phyloP scores from a whole-genome alignment of 345 rosid species.

The Erysimum cheiranthoides region DNA sequence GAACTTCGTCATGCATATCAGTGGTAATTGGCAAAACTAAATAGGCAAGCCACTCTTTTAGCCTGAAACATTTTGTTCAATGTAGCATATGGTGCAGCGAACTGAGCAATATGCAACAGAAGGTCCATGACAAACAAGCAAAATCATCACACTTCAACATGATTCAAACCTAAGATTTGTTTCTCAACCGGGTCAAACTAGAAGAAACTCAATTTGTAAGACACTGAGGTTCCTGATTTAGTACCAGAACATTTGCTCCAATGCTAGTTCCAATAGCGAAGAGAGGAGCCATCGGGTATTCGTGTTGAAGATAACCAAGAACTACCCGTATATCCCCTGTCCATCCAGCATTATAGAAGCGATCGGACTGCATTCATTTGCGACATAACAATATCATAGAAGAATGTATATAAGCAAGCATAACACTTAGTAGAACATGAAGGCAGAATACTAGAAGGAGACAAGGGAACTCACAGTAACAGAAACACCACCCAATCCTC shows the following conservation, averaged over 20 bases:
- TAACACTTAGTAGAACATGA: not conserved
- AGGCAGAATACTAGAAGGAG: not conserved
- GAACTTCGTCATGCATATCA: not conserved
- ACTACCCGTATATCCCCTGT: conserved; percentile 76
- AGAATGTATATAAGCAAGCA: conserved; percentile 1
- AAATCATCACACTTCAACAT: conserved; percentile 3
- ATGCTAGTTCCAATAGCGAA: conserved; percentile 92
- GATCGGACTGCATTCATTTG: conserved; percentile 70
- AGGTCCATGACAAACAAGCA: conserved; percentile 2
- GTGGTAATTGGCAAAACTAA: not conserved
- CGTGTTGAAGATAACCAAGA: conserved; percentile 59
- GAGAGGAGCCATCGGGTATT: conserved; percentile 83
- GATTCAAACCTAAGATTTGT: not conserved
- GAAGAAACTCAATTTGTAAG: conserved; percentile 10
- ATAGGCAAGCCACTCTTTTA: not conserved
- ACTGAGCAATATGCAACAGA: not conserved
- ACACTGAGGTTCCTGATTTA: not conserved
- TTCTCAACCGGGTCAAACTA: conserved; percentile 11
- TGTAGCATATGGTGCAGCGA: not conserved
- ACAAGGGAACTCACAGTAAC: conserved; percentile 67
- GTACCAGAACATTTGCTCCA: conserved; percentile 90
- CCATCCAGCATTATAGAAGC: conserved; percentile 94
- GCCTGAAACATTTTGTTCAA: not conserved
- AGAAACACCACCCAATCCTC: conserved; percentile 91
- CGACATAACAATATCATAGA: conserved; percentile 2